Evolutionary conservation across 148 eudicot genomes (phyloP).

Genomic region (Pharnaceum exiguum): DNA sequence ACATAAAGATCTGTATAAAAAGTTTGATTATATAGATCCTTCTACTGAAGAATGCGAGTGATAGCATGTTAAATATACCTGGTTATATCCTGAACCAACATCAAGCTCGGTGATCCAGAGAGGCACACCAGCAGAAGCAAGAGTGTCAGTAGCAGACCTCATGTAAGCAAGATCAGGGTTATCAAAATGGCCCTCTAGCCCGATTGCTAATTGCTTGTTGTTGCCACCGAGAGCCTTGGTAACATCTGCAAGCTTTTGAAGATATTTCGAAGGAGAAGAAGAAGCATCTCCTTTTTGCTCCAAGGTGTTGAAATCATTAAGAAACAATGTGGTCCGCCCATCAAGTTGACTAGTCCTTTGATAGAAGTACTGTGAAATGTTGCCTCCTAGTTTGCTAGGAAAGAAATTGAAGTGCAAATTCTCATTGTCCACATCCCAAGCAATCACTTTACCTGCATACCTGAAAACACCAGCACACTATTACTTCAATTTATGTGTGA

Average conservation of each 20-base stretch:
- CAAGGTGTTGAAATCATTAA: conserved; percentile 60
- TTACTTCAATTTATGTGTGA: too few relatives aligned
- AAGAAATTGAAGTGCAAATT: conserved; percentile 41
- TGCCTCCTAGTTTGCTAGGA: conserved; percentile 26
- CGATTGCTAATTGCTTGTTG: conserved; percentile 19
- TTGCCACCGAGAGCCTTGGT: background rate
- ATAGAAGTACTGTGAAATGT: conserved; percentile 18
- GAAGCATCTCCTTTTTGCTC: conserved; percentile 27
- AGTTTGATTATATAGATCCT: too few relatives aligned
- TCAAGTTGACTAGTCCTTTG: conserved; percentile 21
- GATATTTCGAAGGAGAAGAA: conserved; percentile 32
- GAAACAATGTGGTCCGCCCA: conserved; percentile 20
- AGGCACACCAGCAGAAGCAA: conserved; percentile 30
- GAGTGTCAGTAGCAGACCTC: conserved; percentile 37
- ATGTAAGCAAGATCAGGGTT: conserved; percentile 31
- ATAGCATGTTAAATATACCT: conserved; percentile 22
- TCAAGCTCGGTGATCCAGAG: conserved; percentile 51
- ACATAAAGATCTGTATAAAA: too few relatives aligned
- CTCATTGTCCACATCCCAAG: conserved; percentile 68
- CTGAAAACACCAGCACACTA: background rate
- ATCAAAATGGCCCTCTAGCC: conserved; percentile 38
- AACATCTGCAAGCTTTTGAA: conserved; percentile 31
- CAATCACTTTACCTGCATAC: conserved; percentile 30
- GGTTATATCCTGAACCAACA: conserved; percentile 24
- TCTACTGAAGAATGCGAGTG: background rate